Conservation (phyloP, 2,329 filamentous ascomycete genomes). For the Ceratocystis harringtonii region DNA sequence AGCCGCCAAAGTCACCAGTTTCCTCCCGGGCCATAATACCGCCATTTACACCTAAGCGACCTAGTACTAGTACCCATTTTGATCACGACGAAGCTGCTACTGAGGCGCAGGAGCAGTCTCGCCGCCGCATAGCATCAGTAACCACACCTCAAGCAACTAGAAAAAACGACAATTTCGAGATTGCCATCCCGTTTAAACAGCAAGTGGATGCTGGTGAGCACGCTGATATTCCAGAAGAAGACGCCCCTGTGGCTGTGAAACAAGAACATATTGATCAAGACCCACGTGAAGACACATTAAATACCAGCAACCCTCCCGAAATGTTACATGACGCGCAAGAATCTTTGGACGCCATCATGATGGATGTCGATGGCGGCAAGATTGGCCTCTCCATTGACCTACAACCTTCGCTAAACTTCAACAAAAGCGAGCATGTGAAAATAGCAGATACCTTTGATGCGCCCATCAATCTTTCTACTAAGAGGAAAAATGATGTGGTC, state of each 20-base stretch:
- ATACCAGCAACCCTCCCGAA: background rate
- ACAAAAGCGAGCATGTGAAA: conserved; percentile 38
- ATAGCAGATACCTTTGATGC: conserved; percentile 34
- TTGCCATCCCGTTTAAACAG: conserved; percentile 33
- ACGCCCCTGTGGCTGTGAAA: background rate
- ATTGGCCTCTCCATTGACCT: conserved; percentile 35
- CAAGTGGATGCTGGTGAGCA: conserved; percentile 27
- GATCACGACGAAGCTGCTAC: conserved; percentile 6
- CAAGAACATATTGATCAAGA: background rate
- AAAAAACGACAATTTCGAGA: conserved; percentile 31
- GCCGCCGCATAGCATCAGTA: conserved; percentile 13
- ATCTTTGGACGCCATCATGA: conserved; percentile 11
- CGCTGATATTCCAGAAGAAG: conserved; percentile 21
- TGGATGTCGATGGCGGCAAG: conserved; percentile 11
- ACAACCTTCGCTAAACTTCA: conserved; percentile 27
- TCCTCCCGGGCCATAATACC: background rate
- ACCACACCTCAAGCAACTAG: conserved; percentile 15
- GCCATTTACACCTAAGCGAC: background rate
- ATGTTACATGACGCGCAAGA: conserved; percentile 1
- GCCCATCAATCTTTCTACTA: conserved; percentile 32
- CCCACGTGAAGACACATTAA: background rate
- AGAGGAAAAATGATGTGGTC: conserved; percentile 34
- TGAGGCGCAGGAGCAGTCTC: conserved; percentile 6
- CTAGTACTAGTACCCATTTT: background rate
- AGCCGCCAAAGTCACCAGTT: conserved; percentile 16